These are phyloP conservation scores for Hypoxylon fuscum DNA, from an alignment of 495 filamentous ascomycete species.

Conservation along the genomic window DNA sequence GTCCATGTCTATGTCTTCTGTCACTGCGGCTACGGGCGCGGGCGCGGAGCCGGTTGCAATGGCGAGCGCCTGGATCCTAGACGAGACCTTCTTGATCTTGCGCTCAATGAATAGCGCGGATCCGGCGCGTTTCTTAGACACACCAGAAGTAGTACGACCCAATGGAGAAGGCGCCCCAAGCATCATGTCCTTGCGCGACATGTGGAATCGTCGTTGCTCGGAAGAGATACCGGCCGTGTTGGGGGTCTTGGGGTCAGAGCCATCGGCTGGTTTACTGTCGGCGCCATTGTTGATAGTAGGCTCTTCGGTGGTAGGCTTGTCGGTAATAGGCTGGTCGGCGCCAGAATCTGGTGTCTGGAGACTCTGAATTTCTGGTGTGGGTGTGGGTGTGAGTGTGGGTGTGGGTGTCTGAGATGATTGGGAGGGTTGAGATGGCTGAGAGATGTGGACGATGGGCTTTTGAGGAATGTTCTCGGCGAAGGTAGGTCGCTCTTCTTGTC, in stretches of 20 bases:
- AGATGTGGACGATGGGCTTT: slow-evolving; percentile 41
- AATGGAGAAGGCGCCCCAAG: slow-evolving; percentile 36
- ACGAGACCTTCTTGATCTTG: slow-evolving; percentile 45
- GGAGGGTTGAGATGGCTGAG: slow-evolving; percentile 26
- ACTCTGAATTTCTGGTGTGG: too few relatives aligned
- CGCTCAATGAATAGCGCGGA: slow-evolving; percentile 61
- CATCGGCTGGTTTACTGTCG: not conserved
- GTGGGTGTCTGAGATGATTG: slow-evolving; percentile 23
- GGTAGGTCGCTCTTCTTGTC: slow-evolving; percentile 40
- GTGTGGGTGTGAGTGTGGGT: too few relatives aligned
- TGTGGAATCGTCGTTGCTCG: slow-evolving; percentile 57
- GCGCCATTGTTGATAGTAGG: slow-evolving; percentile 12
- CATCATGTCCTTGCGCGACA: slow-evolving; percentile 51
- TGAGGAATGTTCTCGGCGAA: slow-evolving; percentile 32
- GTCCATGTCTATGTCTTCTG: slow-evolving; percentile 24
- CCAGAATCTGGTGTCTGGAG: too few relatives aligned
- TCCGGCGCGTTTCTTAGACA: slow-evolving; percentile 50
- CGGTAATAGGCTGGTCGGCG: too few relatives aligned
- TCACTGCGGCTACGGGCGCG: not conserved
- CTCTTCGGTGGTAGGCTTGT: slow-evolving; percentile 3
- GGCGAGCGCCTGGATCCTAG: slow-evolving; percentile 28
- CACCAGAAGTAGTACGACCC: slow-evolving; percentile 27
- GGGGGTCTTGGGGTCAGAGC: slow-evolving; percentile 1
- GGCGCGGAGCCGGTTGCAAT: slow-evolving; percentile 9
- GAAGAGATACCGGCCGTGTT: slow-evolving; percentile 9